phyloP scores from a whole-genome alignment of 306 rosid genomes.

The Acacia melanoxylon region DNA sequence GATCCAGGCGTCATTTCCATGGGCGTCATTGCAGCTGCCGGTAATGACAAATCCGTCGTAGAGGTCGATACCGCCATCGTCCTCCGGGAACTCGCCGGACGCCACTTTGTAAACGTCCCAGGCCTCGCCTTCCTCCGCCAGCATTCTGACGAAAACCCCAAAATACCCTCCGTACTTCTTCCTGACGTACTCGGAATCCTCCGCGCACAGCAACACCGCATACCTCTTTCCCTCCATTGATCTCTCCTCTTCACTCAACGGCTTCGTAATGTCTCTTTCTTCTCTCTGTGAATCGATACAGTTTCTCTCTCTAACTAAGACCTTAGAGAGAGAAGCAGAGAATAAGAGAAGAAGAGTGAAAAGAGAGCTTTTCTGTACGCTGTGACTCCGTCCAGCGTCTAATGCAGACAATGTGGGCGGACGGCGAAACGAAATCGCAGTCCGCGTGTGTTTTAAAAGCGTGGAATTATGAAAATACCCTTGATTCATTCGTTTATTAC shows the following conservation, averaged over 20 bases:
- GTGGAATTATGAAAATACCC: constrained; percentile 18
- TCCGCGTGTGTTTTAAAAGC: constrained; percentile 5
- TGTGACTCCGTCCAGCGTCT: neutral
- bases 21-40: constrained; percentile 88
- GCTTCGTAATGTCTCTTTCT: neutral
- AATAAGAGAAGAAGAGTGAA: neutral
- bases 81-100: constrained; percentile 56
- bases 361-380: neutral
- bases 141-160: constrained; percentile 68
- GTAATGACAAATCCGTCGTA: constrained; percentile 79
- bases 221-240: constrained; percentile 41
- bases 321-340: neutral
- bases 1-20: constrained; percentile 80
- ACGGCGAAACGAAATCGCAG: neutral
- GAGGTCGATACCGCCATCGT: constrained; percentile 31
- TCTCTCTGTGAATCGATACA: neutral
- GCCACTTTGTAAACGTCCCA: constrained; percentile 74
- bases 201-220: constrained; percentile 75
- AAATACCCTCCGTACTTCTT: constrained; percentile 75
- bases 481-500: constrained; percentile 28
- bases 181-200: constrained; percentile 78
- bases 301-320: constrained; percentile 1
- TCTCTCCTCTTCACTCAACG: neutral
- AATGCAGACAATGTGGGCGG: neutral
- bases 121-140: constrained; percentile 72